These are phyloP conservation scores for Botrytis byssoidea DNA, from an alignment of 2,329 filamentous ascomycete species.

Conservation along the genomic window DNA sequence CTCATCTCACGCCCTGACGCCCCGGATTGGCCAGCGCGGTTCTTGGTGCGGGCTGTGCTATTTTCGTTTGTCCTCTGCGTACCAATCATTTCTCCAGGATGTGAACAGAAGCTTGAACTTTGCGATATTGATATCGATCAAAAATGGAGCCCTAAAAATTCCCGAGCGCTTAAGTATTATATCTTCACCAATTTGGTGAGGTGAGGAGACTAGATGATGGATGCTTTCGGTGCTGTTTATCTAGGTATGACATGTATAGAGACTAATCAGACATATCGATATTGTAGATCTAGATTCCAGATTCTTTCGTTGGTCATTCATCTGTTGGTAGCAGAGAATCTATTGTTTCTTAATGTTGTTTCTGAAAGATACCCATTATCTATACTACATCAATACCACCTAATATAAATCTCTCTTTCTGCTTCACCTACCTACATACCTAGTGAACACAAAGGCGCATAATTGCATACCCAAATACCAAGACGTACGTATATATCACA, in stretches of 20 bases:
- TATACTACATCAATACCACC: not conserved
- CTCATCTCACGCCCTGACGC: not conserved
- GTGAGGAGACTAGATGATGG: not conserved
- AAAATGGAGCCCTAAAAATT: not conserved
- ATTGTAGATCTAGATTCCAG: not conserved
- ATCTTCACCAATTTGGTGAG: not conserved
- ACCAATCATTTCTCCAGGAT: not conserved
- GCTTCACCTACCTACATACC: not conserved
- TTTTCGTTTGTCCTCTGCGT: not conserved
- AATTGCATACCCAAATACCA: accelerated
- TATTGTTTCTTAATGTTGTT: not conserved
- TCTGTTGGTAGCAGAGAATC: not conserved
- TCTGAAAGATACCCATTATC: not conserved
- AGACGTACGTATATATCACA: not conserved
- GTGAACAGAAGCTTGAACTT: not conserved
- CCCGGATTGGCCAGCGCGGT: constrained; percentile 4
- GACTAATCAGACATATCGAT: not conserved
- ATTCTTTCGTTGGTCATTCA: not conserved
- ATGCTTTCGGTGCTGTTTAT: not conserved
- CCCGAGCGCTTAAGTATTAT: constrained; percentile 11
- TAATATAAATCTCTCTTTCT: not conserved
- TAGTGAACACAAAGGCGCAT: accelerated
- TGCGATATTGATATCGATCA: not conserved
- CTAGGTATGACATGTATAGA: not conserved
- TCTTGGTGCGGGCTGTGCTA: constrained; percentile 13